These are phyloP conservation scores for Metschnikowia sp. DNA, from an alignment of 805 yeast species.

Conservation along the genomic window DNA sequence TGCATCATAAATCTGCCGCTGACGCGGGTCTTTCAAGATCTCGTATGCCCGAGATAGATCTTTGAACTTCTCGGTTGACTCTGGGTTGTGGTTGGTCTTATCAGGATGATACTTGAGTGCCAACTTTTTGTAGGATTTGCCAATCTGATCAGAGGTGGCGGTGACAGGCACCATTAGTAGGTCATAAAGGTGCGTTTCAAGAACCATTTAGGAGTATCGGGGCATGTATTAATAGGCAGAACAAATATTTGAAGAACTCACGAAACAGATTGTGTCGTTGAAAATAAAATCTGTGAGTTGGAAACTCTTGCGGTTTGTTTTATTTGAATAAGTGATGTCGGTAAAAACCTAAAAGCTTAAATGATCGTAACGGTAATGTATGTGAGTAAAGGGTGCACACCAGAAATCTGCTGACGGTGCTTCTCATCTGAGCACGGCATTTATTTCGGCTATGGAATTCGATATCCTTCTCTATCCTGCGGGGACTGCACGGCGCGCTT, in stretches of 20 bases:
- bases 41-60: slow-evolving; percentile 67
- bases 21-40: slow-evolving; percentile 45
- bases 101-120: slow-evolving; percentile 65
- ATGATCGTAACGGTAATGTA: not conserved
- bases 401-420: not conserved
- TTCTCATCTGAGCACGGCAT: slow-evolving; percentile 3
- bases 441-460: slow-evolving; percentile 14
- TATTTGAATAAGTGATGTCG: no score
- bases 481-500: slow-evolving; percentile 10
- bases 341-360: not conserved
- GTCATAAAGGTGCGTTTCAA: slow-evolving; percentile 33
- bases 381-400: not conserved
- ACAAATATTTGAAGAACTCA: no score
- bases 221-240: no score
- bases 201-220: slow-evolving; percentile 12
- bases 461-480: slow-evolving; percentile 11
- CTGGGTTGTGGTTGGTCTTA: slow-evolving; percentile 49
- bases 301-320: no score
- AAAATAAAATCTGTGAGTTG: no score
- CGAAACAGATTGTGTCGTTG: no score
- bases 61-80: slow-evolving; percentile 53
- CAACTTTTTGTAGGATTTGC: slow-evolving; percentile 32
- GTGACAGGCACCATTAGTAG: slow-evolving; percentile 28
- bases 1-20: slow-evolving; percentile 49
- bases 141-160: slow-evolving; percentile 42